Conservation (phyloP, 371 early-diverging fungal species). For the Mortierella sp. region DNA sequence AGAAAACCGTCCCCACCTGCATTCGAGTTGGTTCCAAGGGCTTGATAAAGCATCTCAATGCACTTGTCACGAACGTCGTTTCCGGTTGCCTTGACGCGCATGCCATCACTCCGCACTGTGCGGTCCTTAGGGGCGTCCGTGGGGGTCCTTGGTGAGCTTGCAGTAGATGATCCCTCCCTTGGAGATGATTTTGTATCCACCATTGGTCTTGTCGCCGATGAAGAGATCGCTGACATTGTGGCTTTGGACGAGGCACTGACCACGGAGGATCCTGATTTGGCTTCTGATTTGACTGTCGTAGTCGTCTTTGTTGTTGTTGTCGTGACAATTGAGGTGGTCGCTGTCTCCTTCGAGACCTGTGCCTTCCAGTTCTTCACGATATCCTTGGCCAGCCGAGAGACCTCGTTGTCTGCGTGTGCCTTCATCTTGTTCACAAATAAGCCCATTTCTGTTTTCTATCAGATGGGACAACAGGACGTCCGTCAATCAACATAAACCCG, state of each 20-base stretch:
- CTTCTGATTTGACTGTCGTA: conserved; percentile 9
- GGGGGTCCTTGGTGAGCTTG: conserved; percentile 56
- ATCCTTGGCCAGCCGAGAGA: conserved; percentile 73
- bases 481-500: too few species aligned
- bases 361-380: conserved; percentile 87
- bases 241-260: conserved; percentile 12
- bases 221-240: not conserved
- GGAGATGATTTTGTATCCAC: conserved; percentile 29
- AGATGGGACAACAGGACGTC: too few species aligned
- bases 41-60: conserved; percentile 85
- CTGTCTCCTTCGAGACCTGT: conserved; percentile 63
- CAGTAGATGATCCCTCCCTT: conserved; percentile 34
- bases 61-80: conserved; percentile 84
- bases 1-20: conserved; percentile 62
- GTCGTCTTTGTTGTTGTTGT: conserved; percentile 33
- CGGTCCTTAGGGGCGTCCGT: conserved; percentile 59
- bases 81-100: conserved; percentile 69
- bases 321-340: conserved; percentile 30
- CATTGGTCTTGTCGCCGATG: conserved; percentile 23
- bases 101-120: conserved; percentile 71
- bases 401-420: conserved; percentile 65
- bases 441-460: conserved; percentile 81
- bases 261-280: conserved; percentile 10
- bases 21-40: conserved; percentile 78
- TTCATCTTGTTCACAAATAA: conserved; percentile 77